These are phyloP conservation scores for Trichoderma sp. DNA, from an alignment of 2,329 filamentous ascomycete genomes.

Conservation along the genomic window DNA sequence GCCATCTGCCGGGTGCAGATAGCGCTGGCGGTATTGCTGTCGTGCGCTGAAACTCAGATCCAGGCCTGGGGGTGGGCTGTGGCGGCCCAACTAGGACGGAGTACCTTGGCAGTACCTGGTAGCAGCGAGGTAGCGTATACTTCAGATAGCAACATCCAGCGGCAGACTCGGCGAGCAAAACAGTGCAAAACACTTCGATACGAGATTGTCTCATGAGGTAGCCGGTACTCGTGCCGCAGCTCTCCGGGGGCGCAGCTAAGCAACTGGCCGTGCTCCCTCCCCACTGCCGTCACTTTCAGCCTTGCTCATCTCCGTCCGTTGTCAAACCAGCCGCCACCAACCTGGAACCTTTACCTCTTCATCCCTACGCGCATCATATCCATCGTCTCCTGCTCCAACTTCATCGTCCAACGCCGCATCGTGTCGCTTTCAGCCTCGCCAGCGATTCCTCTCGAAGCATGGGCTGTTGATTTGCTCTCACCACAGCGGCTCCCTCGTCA, in stretches of 20 bases:
- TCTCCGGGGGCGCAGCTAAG: not conserved
- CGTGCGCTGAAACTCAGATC: not conserved
- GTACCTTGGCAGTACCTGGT: not conserved
- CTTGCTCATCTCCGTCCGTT: constrained; percentile 10
- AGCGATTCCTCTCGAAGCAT: constrained; percentile 9
- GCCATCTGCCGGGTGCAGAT: constrained; percentile 1
- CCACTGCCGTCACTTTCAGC: constrained; percentile 14
- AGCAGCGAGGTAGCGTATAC: not conserved
- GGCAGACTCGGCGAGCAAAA: not conserved
- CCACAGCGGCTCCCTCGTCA: constrained; percentile 19
- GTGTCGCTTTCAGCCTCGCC: not conserved
- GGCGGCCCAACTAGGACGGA: not conserved
- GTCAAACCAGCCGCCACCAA: constrained; percentile 10
- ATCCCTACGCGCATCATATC: not conserved
- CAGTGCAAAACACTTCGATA: not conserved
- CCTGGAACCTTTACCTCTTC: not conserved
- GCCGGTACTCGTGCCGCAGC: not conserved
- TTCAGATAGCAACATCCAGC: not conserved
- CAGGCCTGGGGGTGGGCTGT: not conserved
- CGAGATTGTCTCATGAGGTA: not conserved
- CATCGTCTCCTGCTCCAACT: not conserved
- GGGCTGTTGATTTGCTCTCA: constrained; percentile 3
- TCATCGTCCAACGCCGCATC: not conserved
- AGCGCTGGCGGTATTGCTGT: not conserved
- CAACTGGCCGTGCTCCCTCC: not conserved